phyloP scores from a whole-genome alignment of 2,329 filamentous ascomycete species.

The Blastomyces gilchristii region DNA sequence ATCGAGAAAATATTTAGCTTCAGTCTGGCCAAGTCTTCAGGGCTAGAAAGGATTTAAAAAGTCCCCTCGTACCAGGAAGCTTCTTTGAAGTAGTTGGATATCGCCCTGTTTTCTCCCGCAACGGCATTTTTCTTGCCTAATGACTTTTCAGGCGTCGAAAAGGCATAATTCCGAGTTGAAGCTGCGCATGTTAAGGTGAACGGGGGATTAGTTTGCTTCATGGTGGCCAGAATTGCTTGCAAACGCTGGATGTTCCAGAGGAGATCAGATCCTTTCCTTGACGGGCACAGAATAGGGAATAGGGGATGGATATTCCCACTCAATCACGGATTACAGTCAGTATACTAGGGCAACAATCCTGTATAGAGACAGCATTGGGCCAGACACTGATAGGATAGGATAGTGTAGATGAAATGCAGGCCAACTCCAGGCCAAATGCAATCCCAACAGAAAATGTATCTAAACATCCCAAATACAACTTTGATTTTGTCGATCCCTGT shows the following conservation, averaged over 20 bases:
- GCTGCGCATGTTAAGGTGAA: conserved; percentile 12
- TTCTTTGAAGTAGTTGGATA: conserved; percentile 35
- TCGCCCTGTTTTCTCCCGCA: background rate
- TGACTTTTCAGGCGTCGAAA: background rate
- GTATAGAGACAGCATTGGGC: background rate
- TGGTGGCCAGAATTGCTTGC: background rate
- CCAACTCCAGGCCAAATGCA: background rate
- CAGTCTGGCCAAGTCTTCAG: background rate
- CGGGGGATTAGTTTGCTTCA: background rate
- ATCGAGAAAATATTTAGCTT: conserved; percentile 2
- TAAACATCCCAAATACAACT: background rate
- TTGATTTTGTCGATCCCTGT: background rate
- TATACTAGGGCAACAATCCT: background rate
- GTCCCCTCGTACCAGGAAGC: conserved; percentile 34
- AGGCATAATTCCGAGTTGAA: conserved; percentile 6
- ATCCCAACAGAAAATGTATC: background rate
- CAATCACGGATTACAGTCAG: background rate
- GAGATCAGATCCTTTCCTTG: background rate
- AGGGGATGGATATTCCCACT: background rate
- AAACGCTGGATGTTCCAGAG: background rate
- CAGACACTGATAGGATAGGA: background rate
- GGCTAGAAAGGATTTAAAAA: background rate
- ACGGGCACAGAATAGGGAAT: background rate
- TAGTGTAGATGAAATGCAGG: background rate
- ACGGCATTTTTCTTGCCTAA: background rate